Percentiles rank a stretch among this genome's conserved stretches.
These are phyloP conservation scores for Parmales sp. DNA, from an alignment of 108 stramenopile species.

Conservation along the genomic window DNA sequence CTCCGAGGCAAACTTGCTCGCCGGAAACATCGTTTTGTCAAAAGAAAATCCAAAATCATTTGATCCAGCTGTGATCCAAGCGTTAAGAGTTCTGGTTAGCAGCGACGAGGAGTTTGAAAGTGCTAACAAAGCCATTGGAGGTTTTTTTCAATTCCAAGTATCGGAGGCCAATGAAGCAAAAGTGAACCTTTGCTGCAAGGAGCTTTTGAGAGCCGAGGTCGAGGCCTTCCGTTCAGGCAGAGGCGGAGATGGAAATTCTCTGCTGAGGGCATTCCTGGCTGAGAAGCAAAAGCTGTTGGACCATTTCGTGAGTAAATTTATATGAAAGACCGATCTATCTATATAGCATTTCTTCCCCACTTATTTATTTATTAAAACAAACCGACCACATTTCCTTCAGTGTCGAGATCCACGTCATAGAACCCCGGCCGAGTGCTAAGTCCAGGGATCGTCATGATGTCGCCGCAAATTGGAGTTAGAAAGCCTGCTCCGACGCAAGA, in stretches of 20 bases:
- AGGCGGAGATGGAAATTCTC: slow-evolving; percentile 53
- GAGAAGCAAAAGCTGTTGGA: slow-evolving; percentile 69
- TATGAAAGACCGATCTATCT: too few relatives aligned
- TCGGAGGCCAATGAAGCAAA: slow-evolving; percentile 51
- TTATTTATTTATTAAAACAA: slow-evolving; percentile 57
- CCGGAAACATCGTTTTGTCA: slow-evolving; percentile 65
- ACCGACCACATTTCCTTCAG: slow-evolving; percentile 86
- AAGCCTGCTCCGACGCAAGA: slow-evolving; percentile 95
- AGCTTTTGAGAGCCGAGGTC: slow-evolving; percentile 61
- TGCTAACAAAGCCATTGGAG: slow-evolving; percentile 65
- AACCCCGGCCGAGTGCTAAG: slow-evolving; percentile 97
- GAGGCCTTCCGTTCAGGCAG: slow-evolving; percentile 55
- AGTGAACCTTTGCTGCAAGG: slow-evolving; percentile 46
- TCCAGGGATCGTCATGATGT: slow-evolving; percentile 99
- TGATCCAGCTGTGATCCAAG: slow-evolving; percentile 72
- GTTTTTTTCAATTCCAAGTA: slow-evolving; percentile 50
- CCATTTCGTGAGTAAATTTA: slow-evolving; percentile 41
- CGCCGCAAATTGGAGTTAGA: slow-evolving; percentile 90
- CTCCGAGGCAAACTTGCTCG: slow-evolving; percentile 42
- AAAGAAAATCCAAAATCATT: slow-evolving; percentile 54
- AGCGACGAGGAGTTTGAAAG: slow-evolving; percentile 61
- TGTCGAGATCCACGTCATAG: slow-evolving; percentile 92
- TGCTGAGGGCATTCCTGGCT: slow-evolving; percentile 54
- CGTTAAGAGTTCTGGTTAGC: slow-evolving; percentile 59
- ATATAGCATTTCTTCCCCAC: not conserved